Conservation (phyloP, 2,329 filamentous ascomycete genomes). For the Neobulgaria alba region DNA sequence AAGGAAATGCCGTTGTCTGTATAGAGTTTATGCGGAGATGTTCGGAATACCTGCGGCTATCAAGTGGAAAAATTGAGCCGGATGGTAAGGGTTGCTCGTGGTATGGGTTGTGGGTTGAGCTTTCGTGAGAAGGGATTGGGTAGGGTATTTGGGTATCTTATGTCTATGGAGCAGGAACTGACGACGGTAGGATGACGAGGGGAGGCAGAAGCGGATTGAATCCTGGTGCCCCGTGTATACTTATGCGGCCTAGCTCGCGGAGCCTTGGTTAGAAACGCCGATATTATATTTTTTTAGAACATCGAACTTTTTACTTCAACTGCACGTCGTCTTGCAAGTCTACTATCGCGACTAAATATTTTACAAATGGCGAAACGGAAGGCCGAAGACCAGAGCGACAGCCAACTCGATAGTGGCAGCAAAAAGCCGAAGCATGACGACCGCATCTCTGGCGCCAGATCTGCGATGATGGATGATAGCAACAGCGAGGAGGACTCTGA, state of each 20-base stretch:
- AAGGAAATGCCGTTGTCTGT: constrained; percentile 3
- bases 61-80: too few relatives aligned
- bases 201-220: neutral
- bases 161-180: neutral
- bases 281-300: too few relatives aligned
- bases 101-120: neutral
- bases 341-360: neutral
- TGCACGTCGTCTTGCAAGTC: neutral
- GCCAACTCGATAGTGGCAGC: constrained; percentile 9
- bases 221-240: too few relatives aligned
- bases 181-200: neutral
- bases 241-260: neutral
- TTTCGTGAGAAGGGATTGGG: neutral
- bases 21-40: constrained; percentile 2
- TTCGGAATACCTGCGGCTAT: too few relatives aligned
- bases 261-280: neutral
- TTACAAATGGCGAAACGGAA: constrained; percentile 29
- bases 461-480: constrained; percentile 40
- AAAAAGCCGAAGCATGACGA: constrained; percentile 26
- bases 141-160: neutral
- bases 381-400: constrained; percentile 21
- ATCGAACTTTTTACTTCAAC: neutral
- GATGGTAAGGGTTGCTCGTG: too few relatives aligned
- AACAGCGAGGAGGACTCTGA: constrained; percentile 29
- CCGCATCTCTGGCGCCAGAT: constrained; percentile 7